Base-by-base conservation (phyloP, 192 early-diverging fungal genomes). In the Podila verticillata region DNA sequence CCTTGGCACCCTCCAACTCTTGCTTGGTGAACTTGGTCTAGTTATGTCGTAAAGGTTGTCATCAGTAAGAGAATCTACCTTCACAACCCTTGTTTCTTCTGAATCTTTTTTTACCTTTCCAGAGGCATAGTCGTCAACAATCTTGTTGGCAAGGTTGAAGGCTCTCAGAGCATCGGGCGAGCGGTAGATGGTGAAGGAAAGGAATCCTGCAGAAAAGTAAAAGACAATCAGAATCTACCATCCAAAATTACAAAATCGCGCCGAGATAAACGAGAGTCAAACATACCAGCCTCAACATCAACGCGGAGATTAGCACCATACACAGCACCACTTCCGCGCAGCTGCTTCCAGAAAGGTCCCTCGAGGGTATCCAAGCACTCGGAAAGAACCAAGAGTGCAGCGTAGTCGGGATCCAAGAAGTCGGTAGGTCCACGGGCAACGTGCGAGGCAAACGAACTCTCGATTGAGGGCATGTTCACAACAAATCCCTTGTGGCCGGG, bases 261-360 rank as follows among this genome's bases (percentile, higher is more conserved):
- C n/a, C n/a, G n/a, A n/a, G n/a, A n/a, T n/a, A n/a, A n/a, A n/a
- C n/a, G n/a, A n/a, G n/a, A n/a, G n/a, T n/a, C n/a, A n/a, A n/a
- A n/a, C n/a, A n/a, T n/a, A 64, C 78, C 88, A 44, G 83, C 36
- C 56, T 89, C 87, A 3, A 85, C 64, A 72, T 83, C 71, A 28
- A 83, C 78, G n/a, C 65, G 68, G 29, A 90, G 65, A 31, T 60
- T 82, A 68, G 75, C 82, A 19, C 84, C 74, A 72, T 90, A 90
- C 15, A 88, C 89, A 19, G 87, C 73, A 15, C 89, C 89, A 30
- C 84, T 83, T 24, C 89, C 89, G 63, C 89, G 89, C 57, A 90
- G 85, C n/a, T 86, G 65, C 70, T 87, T 88, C 88, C 88, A 90
- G 61, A 90, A 89, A 9, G 85, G 74, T 29, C 89, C 89, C 72